Evolutionary conservation across 1,284 basidiomycete genomes (phyloP).

Genomic region (Ustilago trichophora): DNA sequence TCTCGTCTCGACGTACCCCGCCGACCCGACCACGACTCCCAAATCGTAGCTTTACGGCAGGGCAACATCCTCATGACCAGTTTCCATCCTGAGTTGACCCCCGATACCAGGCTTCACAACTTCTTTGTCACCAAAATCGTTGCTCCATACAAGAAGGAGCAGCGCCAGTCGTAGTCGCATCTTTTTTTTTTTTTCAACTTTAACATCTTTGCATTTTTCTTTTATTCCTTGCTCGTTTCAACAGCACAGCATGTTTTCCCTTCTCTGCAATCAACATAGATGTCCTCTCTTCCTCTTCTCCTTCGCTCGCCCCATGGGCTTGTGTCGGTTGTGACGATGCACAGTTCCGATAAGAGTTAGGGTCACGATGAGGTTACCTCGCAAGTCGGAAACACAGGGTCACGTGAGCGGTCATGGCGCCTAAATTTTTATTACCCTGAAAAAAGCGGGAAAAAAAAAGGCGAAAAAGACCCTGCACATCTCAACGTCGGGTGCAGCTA

Average conservation of each 20-base stretch:
- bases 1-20: slow-evolving; percentile 19
- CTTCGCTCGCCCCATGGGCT: neutral
- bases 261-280: slow-evolving; percentile 7
- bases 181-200: neutral
- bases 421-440: no score
- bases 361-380: neutral
- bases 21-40: slow-evolving; percentile 66
- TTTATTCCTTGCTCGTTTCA: neutral
- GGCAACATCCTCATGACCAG: slow-evolving; percentile 85
- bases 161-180: neutral
- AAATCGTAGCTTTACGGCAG: slow-evolving; percentile 87
- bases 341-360: neutral
- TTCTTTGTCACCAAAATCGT: slow-evolving; percentile 73
- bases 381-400: slow-evolving; percentile 9
- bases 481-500: no score
- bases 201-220: neutral
- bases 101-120: slow-evolving; percentile 87
- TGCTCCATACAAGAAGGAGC: slow-evolving; percentile 18
- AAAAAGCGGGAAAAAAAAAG: no score
- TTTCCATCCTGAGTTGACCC: slow-evolving; percentile 93
- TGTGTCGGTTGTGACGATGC: neutral
- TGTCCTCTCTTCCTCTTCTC: neutral
- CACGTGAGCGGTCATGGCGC: no score
- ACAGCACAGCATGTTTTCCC: neutral
- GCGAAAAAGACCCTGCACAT: no score